Conservation (phyloP, 2,329 filamentous ascomycete species). For the Alternaria burnsii region DNA sequence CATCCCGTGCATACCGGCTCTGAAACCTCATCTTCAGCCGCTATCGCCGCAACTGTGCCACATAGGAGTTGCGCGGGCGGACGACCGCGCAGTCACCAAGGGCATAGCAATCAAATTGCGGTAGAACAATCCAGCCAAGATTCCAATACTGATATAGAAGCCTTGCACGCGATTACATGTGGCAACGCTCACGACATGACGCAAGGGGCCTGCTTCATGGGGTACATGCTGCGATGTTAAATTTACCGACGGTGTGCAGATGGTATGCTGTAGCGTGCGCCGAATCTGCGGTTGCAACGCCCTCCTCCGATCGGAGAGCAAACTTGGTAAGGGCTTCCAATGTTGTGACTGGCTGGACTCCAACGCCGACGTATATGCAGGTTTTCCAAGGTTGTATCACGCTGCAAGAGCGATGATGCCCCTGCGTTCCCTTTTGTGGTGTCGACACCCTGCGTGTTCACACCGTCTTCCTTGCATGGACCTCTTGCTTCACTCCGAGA, state of each 20-base stretch:
- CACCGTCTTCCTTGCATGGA: not conserved
- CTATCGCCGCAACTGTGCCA: not conserved
- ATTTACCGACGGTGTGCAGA: not conserved
- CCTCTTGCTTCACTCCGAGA: not conserved
- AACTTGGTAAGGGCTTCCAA: not conserved
- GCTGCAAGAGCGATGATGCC: not conserved
- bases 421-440: not conserved
- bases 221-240: not conserved
- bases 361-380: not conserved
- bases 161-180: not conserved
- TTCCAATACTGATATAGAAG: not conserved
- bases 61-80: slow-evolving; percentile 2
- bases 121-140: not conserved
- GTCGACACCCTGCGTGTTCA: not conserved
- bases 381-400: not conserved
- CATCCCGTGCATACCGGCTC: not conserved
- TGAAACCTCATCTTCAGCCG: slow-evolving; percentile 3
- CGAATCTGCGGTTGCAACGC: not conserved
- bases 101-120: not conserved
- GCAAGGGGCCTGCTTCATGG: not conserved
- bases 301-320: not conserved
- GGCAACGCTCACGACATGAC: not conserved
- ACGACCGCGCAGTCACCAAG: slow-evolving; percentile 3
- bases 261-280: not conserved
- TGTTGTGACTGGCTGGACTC: not conserved